Conservation (phyloP, 306 rosid genomes). For the Cucurbita ficifolia region DNA sequence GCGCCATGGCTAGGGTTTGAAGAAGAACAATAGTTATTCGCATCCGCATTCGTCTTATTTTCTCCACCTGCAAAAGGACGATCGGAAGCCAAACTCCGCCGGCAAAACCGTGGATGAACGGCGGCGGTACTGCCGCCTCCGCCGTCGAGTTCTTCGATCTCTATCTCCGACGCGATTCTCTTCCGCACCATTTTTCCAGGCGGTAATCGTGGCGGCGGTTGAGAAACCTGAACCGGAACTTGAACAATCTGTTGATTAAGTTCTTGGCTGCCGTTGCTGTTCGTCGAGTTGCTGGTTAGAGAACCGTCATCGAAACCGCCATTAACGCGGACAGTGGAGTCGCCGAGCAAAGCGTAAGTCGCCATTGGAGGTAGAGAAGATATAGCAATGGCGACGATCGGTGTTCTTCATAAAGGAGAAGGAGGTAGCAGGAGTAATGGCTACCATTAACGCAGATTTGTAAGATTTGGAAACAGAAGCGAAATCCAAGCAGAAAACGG, state of each 20-base stretch:
- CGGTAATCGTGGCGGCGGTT: neutral
- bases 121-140: neutral
- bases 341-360: conserved; percentile 41
- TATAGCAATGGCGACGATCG: neutral
- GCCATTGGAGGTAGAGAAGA: conserved; percentile 22
- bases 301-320: neutral
- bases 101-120: conserved; percentile 30
- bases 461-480: neutral
- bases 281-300: neutral
- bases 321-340: conserved; percentile 15
- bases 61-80: neutral
- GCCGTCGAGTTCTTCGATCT: conserved; percentile 5
- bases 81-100: conserved; percentile 17
- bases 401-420: neutral
- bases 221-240: neutral
- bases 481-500: conserved; percentile 66
- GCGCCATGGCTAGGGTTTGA: conserved; percentile 9
- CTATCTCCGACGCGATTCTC: conserved; percentile 89
- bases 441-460: neutral
- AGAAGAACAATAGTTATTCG: neutral
- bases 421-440: neutral
- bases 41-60: neutral
- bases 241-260: neutral
- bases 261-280: neutral
- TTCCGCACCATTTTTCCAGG: conserved; percentile 41